Percentiles rank a stretch among this genome's conserved stretches.
Conservation (phyloP, 176 grass and related monocot species). For the Phoenix roebelenii region DNA sequence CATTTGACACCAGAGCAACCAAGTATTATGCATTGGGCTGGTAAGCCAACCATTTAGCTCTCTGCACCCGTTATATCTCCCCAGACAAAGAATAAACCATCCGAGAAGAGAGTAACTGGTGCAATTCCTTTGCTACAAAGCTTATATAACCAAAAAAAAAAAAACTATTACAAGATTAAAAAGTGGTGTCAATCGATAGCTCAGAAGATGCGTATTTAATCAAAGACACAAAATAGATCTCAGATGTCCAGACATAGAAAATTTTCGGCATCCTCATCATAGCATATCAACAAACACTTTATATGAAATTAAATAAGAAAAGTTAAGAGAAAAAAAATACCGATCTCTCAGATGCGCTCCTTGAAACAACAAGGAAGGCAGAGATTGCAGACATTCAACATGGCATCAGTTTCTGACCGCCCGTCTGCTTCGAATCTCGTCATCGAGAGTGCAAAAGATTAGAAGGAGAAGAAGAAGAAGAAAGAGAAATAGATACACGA, state of each 20-base stretch:
- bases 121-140: neutral
- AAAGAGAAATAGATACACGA: neutral
- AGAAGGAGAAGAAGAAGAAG: neutral
- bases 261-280: conserved; percentile 40
- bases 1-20: conserved; percentile 90
- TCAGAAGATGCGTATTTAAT: neutral
- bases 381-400: conserved; percentile 91
- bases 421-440: conserved; percentile 84
- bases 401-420: conserved; percentile 99
- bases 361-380: conserved; percentile 21
- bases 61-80: conserved; percentile 33
- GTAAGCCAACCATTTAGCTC: conserved; percentile 65
- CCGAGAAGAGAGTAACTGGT: conserved; percentile 22
- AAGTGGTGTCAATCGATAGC: no score
- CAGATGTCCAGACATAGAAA: conserved; percentile 70
- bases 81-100: conserved; percentile 3
- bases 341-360: conserved; percentile 49
- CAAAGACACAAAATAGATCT: conserved; percentile 36
- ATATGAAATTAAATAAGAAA: neutral
- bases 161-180: no score
- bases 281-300: neutral
- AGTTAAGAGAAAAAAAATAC: neutral
- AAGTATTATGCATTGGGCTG: conserved; percentile 51
- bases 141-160: no score
- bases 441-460: conserved; percentile 33